Conservation (phyloP, 768 basidiomycete species). For the Amanita inopinata region DNA sequence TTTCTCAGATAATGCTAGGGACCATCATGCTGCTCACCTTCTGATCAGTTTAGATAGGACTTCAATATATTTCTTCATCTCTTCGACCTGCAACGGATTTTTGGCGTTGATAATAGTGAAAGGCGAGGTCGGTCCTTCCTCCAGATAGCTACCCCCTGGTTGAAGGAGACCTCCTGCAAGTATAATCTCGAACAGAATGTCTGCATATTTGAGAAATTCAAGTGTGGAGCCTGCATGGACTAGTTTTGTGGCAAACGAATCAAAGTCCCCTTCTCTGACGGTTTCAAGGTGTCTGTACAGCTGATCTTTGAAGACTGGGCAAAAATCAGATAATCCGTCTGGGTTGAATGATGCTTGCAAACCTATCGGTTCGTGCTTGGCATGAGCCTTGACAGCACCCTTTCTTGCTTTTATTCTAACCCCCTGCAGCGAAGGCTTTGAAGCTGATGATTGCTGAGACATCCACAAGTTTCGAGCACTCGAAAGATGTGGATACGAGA, state of each 20-base stretch:
- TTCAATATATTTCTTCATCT: slow-evolving; percentile 89
- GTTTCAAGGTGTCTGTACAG: slow-evolving; percentile 87
- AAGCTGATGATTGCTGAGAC: slow-evolving; percentile 80
- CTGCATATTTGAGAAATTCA: slow-evolving; percentile 96
- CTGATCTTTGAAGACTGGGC: slow-evolving; percentile 82
- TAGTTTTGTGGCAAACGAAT: slow-evolving; percentile 72
- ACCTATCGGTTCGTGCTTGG: slow-evolving; percentile 88
- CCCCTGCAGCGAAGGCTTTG: slow-evolving; percentile 88
- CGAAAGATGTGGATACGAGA: slow-evolving; percentile 4
- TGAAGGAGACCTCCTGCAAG: slow-evolving; percentile 94
- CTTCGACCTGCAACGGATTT: slow-evolving; percentile 68
- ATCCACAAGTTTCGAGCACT: slow-evolving; percentile 49
- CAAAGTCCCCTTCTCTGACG: slow-evolving; percentile 71
- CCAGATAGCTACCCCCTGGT: slow-evolving; percentile 87
- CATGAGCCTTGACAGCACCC: slow-evolving; percentile 84
- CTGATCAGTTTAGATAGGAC: slow-evolving; percentile 94
- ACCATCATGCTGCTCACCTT: slow-evolving; percentile 54
- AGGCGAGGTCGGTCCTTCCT: slow-evolving; percentile 78
- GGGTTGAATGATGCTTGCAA: slow-evolving; percentile 9
- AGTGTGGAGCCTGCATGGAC: slow-evolving; percentile 87
- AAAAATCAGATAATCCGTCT: slow-evolving; percentile 8
- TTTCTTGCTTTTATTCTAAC: slow-evolving; percentile 92
- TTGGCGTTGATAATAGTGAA: slow-evolving; percentile 83
- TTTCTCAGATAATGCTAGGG: neutral
- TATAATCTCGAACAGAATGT: slow-evolving; percentile 91